Conservation (phyloP, 2,329 filamentous ascomycete species). For the Pseudogymnoascus sp. region DNA sequence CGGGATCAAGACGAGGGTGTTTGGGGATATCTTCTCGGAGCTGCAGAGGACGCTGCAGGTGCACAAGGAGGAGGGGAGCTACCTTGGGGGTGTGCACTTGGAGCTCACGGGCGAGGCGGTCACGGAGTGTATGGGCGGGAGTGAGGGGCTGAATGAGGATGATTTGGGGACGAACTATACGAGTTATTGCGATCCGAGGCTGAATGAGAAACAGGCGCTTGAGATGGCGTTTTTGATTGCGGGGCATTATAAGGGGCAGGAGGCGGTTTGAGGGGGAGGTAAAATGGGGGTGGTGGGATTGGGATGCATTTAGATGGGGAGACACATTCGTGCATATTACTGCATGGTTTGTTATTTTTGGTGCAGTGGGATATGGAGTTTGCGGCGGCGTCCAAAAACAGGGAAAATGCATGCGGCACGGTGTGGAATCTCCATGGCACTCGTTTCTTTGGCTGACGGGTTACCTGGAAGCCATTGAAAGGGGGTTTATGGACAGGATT, state of each 20-base stretch:
- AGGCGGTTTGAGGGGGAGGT: neutral
- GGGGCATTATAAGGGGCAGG: slow-evolving; percentile 57
- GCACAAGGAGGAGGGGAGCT: slow-evolving; percentile 74
- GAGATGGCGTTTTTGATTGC: slow-evolving; percentile 92
- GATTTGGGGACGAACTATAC: slow-evolving; percentile 88
- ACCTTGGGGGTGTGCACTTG: slow-evolving; percentile 87
- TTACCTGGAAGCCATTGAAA: neutral
- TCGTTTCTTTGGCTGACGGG: neutral
- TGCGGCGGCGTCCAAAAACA: neutral
- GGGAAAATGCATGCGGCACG: neutral
- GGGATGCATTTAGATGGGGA: neutral
- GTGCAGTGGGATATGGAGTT: neutral
- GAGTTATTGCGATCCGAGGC: slow-evolving; percentile 85
- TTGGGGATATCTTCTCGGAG: slow-evolving; percentile 83
- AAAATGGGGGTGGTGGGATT: neutral
- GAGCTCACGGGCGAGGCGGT: slow-evolving; percentile 94
- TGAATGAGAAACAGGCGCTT: slow-evolving; percentile 96
- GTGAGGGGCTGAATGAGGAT: slow-evolving; percentile 76
- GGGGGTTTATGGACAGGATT: neutral
- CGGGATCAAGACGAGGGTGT: slow-evolving; percentile 87
- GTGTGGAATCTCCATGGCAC: neutral
- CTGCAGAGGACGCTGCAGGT: slow-evolving; percentile 75
- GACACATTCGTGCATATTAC: neutral
- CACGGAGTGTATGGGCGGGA: slow-evolving; percentile 90
- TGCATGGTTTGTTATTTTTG: neutral